A percentile compares a stretch with the other conserved stretches of the same genome.
These are phyloP conservation scores for Fusarium chlamydosporum DNA, from an alignment of 2,329 filamentous ascomycete species.

Conservation along the genomic window DNA sequence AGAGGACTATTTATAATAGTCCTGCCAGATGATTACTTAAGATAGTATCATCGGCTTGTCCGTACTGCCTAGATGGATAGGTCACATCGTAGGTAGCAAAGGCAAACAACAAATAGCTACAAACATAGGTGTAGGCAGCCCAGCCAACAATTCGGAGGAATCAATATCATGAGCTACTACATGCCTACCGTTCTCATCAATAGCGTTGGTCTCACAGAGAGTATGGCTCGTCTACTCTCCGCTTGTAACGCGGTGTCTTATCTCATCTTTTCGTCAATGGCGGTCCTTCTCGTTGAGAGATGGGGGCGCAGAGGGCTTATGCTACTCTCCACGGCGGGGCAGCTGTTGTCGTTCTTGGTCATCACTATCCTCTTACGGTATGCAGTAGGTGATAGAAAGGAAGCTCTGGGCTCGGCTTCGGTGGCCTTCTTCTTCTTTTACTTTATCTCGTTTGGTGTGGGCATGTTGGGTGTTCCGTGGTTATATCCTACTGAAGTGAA, in stretches of 20 bases:
- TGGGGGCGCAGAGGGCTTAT: conserved; percentile 36
- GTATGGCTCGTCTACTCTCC: conserved; percentile 64
- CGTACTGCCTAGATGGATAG: too few relatives aligned
- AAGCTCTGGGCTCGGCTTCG: conserved; percentile 9
- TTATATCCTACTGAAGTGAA: conserved; percentile 56
- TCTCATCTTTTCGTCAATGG: conserved; percentile 34
- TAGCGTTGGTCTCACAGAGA: conserved; percentile 64
- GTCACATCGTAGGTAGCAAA: too few relatives aligned
- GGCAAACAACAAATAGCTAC: too few relatives aligned
- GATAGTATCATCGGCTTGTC: too few relatives aligned
- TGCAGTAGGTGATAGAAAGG: conserved; percentile 16
- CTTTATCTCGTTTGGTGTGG: conserved; percentile 38
- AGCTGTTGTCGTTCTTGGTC: conserved; percentile 32
- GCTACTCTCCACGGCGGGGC: conserved; percentile 31
- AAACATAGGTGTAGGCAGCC: too few relatives aligned
- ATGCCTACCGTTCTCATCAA: conserved; percentile 65
- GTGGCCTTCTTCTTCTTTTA: conserved; percentile 41
- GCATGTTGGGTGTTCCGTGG: conserved; percentile 46
- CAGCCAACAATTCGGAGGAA: conserved; percentile 41
- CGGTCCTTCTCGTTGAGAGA: conserved; percentile 21
- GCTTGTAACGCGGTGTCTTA: conserved; percentile 58
- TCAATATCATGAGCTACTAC: conserved; percentile 41
- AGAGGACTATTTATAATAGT: too few relatives aligned
- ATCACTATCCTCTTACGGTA: conserved; percentile 35
- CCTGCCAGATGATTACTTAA: too few relatives aligned